Base-by-base conservation (phyloP, 179 eudicot species). In the Corrigiola litoralis region DNA sequence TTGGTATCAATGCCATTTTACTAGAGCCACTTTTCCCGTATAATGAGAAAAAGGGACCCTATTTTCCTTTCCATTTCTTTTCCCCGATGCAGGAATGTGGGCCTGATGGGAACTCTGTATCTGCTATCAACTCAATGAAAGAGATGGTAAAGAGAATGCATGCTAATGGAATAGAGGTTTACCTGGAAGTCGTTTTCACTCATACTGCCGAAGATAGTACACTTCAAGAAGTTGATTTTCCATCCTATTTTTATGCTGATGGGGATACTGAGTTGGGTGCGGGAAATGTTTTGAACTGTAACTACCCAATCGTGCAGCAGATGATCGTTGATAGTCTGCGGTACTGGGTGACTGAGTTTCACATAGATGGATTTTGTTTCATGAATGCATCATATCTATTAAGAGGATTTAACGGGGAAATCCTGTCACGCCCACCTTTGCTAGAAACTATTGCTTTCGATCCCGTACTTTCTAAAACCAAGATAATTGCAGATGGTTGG, bases 61-160 rank as follows among this genome's bases (percentile, higher is more conserved):
- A 94, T 77, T 84, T 72, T 41, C 99, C 99, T 0, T 74, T 45
- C 27, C 99, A 95, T 80, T 88, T 86, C 71, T 85, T 95, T 65
- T 88, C 95, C 1, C 88, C 92, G 5, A 32, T 8, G 34, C 79
- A 77, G 63, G 29, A 57, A 17, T 87, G 74, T 68, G 95, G 94
- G 66, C 84, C 86, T 61, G 71, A 77, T 33, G 75, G 76, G 24
- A 75, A 82, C 47, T 63, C 87, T 49, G 20, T 65, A 31, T 74
- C 82, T 46, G 66, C 86, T 60, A 87, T 79, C 59, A 74, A 67
- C 54, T 87, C 96, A 17, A 68, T 95, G 83, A 95, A 95, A 70
- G 95, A 83, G 72, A 88, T 88, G 99, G 84, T 91, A 52, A 88
- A 95, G 82, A 84, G 13, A 69, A 77, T 91, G 76, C 99, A 95